A percentile compares a stretch with the other conserved stretches of the same genome.
Conservation (phyloP, 176 grass and related monocot species). For the Lolium perenne region DNA sequence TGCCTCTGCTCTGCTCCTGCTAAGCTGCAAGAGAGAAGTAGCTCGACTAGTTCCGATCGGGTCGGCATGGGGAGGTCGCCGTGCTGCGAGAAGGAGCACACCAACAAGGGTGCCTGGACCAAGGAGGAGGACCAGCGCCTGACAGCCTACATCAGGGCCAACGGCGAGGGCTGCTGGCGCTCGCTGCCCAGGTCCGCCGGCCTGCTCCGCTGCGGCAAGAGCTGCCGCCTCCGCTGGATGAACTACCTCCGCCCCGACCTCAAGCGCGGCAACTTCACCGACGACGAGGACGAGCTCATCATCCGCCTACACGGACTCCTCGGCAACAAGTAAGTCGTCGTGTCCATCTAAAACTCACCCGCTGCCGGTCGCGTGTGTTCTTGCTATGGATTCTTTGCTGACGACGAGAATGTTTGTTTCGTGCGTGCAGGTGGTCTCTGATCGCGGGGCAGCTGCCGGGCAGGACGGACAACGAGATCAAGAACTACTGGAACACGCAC, state of each 20-base stretch:
- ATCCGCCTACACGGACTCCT: constrained; percentile 78
- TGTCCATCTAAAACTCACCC: too few species aligned
- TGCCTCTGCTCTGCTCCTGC: not conserved
- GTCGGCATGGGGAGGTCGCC: constrained; percentile 78
- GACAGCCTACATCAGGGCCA: constrained; percentile 67
- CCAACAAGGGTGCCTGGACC: constrained; percentile 93
- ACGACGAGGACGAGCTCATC: constrained; percentile 91
- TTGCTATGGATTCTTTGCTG: not conserved
- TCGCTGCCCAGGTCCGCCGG: constrained; percentile 83
- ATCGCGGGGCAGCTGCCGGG: constrained; percentile 84
- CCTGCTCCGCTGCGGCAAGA: constrained; percentile 82
- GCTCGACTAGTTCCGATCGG: not conserved
- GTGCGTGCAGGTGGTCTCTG: constrained; percentile 68
- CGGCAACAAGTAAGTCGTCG: constrained; percentile 72
- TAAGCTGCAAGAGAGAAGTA: constrained; percentile 46
- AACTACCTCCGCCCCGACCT: constrained; percentile 93
- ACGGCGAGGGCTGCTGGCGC: constrained; percentile 87
- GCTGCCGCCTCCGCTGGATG: constrained; percentile 88
- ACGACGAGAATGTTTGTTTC: not conserved
- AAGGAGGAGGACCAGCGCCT: constrained; percentile 91
- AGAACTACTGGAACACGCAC: constrained; percentile 97
- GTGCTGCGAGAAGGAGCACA: constrained; percentile 96
- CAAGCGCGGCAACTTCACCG: constrained; percentile 95
- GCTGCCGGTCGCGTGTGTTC: too few species aligned
- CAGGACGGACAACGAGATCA: constrained; percentile 87